phyloP scores from a whole-genome alignment of 176 grass and related monocot genomes.

The Lolium rigidum region DNA sequence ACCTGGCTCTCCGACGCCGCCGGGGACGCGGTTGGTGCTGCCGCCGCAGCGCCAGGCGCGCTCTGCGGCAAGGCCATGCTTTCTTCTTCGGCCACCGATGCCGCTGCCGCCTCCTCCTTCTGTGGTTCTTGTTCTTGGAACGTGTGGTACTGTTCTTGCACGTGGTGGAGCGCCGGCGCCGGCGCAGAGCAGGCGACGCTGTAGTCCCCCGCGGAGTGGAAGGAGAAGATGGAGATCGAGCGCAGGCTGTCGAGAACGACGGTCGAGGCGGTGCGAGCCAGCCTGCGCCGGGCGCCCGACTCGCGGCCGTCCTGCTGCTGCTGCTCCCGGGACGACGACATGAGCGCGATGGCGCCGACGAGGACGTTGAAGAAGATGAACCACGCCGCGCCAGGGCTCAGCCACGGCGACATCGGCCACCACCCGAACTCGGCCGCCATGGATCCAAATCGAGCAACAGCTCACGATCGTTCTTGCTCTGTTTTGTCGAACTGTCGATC shows the following conservation, averaged over 20 bases:
- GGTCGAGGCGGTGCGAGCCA: slow-evolving; percentile 9
- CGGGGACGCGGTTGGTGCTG: too few relatives aligned
- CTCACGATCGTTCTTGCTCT: neutral
- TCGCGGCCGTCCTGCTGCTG: neutral
- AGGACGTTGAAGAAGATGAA: slow-evolving; percentile 51
- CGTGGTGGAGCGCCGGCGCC: neutral
- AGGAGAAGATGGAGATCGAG: slow-evolving; percentile 22
- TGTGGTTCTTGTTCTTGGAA: neutral
- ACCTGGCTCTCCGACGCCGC: neutral
- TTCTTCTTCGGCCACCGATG: neutral
- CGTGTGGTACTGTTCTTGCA: neutral
- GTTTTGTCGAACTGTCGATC: neutral
- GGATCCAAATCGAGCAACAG: neutral
- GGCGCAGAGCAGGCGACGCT: neutral
- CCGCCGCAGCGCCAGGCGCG: neutral
- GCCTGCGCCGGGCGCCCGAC: neutral
- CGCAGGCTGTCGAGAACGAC: slow-evolving; percentile 32
- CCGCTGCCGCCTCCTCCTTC: too few relatives aligned
- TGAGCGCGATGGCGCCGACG: slow-evolving; percentile 30
- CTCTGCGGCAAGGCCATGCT: neutral
- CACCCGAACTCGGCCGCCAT: slow-evolving; percentile 15
- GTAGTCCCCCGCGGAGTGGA: slow-evolving; percentile 2
- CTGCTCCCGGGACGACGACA: slow-evolving; percentile 4
- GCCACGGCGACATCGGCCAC: slow-evolving; percentile 39
- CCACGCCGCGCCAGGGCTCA: slow-evolving; percentile 32